These are phyloP conservation scores for Microdochium nivale DNA, from an alignment of 2,329 filamentous ascomycete genomes.

Conservation along the genomic window DNA sequence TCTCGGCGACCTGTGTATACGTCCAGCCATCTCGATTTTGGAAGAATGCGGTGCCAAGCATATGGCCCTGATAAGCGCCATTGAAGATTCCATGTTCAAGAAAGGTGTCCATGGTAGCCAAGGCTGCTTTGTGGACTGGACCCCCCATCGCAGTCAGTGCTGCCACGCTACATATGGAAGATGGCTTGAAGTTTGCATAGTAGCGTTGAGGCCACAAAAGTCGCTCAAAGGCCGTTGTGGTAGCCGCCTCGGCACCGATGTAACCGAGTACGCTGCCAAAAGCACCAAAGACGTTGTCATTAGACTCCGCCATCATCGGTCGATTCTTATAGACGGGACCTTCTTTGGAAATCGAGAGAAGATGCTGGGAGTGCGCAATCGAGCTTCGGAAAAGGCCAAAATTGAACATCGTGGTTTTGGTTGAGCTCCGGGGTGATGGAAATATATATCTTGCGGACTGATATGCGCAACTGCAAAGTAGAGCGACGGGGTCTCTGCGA, in stretches of 20 bases:
- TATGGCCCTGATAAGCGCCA: slow-evolving; percentile 3
- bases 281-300: background rate
- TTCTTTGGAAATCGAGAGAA: too few species aligned
- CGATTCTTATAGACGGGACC: too few species aligned
- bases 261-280: slow-evolving; percentile 9
- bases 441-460: too few species aligned
- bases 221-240: slow-evolving; percentile 6
- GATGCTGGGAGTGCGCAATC: too few species aligned
- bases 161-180: slow-evolving; percentile 2
- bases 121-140: slow-evolving; percentile 8
- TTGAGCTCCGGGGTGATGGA: too few species aligned
- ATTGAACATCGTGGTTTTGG: too few species aligned
- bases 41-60: slow-evolving; percentile 3
- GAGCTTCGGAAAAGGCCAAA: too few species aligned
- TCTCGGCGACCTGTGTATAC: slow-evolving; percentile 1
- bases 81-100: slow-evolving; percentile 7
- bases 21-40: background rate
- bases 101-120: slow-evolving; percentile 7
- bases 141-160: slow-evolving; percentile 12
- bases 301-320: background rate
- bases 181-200: slow-evolving; percentile 4
- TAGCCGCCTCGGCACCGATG: slow-evolving; percentile 10
- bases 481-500: too few species aligned
- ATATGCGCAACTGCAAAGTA: too few species aligned
- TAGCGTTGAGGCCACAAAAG: slow-evolving; percentile 12